Evolutionary conservation across 495 filamentous ascomycete genomes (phyloP).

Genomic region (Echria macrotheca): DNA sequence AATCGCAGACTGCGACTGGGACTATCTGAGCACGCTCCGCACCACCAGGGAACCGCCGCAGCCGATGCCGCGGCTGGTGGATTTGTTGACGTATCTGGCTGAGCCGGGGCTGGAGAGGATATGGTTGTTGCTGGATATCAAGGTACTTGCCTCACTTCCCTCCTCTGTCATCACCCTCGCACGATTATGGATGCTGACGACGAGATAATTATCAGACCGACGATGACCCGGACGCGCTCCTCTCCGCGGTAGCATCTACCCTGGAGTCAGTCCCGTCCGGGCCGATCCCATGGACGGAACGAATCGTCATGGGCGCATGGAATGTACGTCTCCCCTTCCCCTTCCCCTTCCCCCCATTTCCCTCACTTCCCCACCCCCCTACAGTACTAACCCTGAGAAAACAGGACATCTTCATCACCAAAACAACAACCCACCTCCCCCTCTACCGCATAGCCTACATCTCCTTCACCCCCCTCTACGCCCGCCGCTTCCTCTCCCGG

Average conservation of each 20-base stretch:
- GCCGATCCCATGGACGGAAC: slow-evolving; percentile 58
- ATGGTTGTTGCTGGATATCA: slow-evolving; percentile 87
- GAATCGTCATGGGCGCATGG: slow-evolving; percentile 78
- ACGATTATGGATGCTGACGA: too few species aligned
- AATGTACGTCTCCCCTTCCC: slow-evolving; percentile 41
- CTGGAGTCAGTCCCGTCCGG: slow-evolving; percentile 48
- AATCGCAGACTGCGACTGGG: slow-evolving; percentile 71
- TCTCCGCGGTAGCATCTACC: slow-evolving; percentile 57
- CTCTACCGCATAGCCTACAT: slow-evolving; percentile 65
- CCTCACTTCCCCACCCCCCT: too few species aligned
- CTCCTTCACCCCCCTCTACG: slow-evolving; percentile 62
- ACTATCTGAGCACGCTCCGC: slow-evolving; percentile 58
- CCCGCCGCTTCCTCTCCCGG: slow-evolving; percentile 58
- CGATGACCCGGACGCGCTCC: slow-evolving; percentile 65
- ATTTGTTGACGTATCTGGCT: slow-evolving; percentile 68
- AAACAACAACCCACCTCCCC: slow-evolving; percentile 57
- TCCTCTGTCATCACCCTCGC: background rate
- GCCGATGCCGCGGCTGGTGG: slow-evolving; percentile 66
- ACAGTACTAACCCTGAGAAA: too few species aligned
- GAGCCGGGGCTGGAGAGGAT: slow-evolving; percentile 53
- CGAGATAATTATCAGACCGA: slow-evolving; percentile 39
- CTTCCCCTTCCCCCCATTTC: background rate
- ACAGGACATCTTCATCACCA: slow-evolving; percentile 57
- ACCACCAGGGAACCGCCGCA: slow-evolving; percentile 64
- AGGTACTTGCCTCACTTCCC: slow-evolving; percentile 45